Percentiles rank a stretch among this genome's conserved stretches.
Evolutionary conservation across 2,329 filamentous ascomycete genomes (phyloP).

Genomic region (Fusarium sambucinum): DNA sequence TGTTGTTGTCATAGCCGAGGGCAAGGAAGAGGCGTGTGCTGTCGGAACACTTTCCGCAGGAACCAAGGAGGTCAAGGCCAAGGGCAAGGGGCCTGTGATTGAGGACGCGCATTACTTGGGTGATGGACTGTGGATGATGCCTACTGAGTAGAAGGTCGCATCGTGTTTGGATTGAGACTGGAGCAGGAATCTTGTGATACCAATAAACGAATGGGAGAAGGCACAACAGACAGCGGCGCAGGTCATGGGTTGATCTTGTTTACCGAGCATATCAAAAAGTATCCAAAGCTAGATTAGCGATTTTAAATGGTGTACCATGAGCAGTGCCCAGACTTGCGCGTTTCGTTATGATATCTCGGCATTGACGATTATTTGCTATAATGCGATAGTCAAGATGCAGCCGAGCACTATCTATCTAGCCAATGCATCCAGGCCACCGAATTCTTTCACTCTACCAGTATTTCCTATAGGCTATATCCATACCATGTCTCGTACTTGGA

Average conservation of each 20-base stretch:
- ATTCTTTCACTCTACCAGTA: no score
- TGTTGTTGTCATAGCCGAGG: constrained; percentile 91
- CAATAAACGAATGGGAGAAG: constrained; percentile 23
- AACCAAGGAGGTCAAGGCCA: constrained; percentile 91
- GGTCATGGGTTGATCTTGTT: background rate
- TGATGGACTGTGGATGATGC: constrained; percentile 89
- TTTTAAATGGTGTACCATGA: background rate
- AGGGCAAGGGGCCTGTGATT: constrained; percentile 93
- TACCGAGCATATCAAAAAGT: background rate
- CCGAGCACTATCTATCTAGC: no score
- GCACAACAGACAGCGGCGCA: constrained; percentile 1
- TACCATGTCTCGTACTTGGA: no score
- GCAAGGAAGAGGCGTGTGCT: constrained; percentile 90
- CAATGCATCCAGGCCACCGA: background rate
- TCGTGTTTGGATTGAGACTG: background rate
- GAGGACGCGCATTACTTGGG: constrained; percentile 95
- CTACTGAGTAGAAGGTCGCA: constrained; percentile 56
- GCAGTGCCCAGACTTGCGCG: background rate
- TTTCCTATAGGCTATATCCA: no score
- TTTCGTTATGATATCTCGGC: background rate
- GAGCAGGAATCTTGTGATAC: constrained; percentile 38
- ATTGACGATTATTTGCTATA: background rate
- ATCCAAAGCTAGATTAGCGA: background rate
- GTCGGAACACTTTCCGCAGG: constrained; percentile 86
- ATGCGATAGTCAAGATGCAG: no score